Percentiles rank a stretch among this genome's conserved stretches.
These are phyloP conservation scores for Uronychia binucleata DNA, from an alignment of 73 alveolate genomes.

Conservation along the genomic window DNA sequence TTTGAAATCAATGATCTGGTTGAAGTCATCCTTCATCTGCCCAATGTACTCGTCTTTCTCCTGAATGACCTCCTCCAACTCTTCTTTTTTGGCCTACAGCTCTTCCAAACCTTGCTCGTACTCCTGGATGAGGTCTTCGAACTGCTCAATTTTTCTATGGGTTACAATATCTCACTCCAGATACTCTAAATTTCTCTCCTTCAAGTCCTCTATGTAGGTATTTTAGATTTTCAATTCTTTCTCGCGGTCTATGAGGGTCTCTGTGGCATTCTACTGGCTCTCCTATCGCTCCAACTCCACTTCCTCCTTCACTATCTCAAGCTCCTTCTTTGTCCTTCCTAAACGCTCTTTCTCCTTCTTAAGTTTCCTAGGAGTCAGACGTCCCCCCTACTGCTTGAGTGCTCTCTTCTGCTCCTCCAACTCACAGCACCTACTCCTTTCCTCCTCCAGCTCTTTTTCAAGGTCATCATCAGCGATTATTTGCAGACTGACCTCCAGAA, in stretches of 20 bases:
- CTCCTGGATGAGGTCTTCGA: constrained; percentile 18
- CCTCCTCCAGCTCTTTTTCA: constrained; percentile 15
- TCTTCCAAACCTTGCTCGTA: constrained; percentile 4
- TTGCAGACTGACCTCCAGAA: neutral
- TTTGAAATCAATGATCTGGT: constrained; percentile 28
- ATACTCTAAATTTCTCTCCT: neutral
- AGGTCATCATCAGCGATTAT: neutral
- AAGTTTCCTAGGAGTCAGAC: neutral
- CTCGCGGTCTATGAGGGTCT: neutral
- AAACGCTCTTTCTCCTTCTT: neutral
- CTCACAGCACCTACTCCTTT: neutral
- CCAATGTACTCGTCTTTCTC: constrained; percentile 14
- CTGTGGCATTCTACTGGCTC: too few relatives aligned
- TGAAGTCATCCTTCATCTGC: constrained; percentile 39
- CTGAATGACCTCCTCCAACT: neutral
- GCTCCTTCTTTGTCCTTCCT: neutral
- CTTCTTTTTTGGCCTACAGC: neutral
- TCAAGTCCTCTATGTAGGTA: neutral
- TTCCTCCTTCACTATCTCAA: neutral
- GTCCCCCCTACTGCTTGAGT: neutral
- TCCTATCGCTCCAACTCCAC: neutral
- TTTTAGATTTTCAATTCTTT: neutral
- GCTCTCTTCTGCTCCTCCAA: neutral
- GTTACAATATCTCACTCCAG: neutral
- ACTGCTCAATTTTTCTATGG: neutral